Percentiles rank a stretch among this genome's conserved stretches.
Conservation (phyloP, 169 alveolate species). For the Plasmodium sp. region DNA sequence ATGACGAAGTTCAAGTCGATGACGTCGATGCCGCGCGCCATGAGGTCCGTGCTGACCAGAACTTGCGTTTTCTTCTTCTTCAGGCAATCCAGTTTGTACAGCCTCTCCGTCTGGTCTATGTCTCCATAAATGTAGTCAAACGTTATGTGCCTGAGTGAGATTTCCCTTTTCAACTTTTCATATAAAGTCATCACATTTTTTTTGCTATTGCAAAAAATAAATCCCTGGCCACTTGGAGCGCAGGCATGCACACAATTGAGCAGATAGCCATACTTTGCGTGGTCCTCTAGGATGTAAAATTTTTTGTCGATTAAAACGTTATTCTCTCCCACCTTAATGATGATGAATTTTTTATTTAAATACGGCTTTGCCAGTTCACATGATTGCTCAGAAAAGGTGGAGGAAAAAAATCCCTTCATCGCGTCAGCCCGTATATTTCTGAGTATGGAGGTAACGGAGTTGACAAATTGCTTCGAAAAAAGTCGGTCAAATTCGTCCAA, state of each 20-base stretch:
- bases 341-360: conserved; percentile 39
- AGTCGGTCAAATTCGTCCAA: conserved; percentile 69
- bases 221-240: conserved; percentile 88
- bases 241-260: neutral
- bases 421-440: conserved; percentile 51
- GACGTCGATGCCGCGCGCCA: conserved; percentile 99
- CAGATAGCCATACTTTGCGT: neutral
- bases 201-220: conserved; percentile 98
- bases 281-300: conserved; percentile 55
- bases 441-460: conserved; percentile 48
- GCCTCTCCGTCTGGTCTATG: conserved; percentile 97
- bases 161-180: conserved; percentile 93
- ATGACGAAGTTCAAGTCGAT: conserved; percentile 97
- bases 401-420: conserved; percentile 51
- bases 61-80: conserved; percentile 98
- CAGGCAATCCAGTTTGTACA: conserved; percentile 96
- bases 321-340: conserved; percentile 37
- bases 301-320: conserved; percentile 25
- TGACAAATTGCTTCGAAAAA: conserved; percentile 37
- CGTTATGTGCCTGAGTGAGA: neutral
- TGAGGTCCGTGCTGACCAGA: conserved; percentile 97
- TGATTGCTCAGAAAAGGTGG: conserved; percentile 38
- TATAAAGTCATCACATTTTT: conserved; percentile 95
- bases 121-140: conserved; percentile 98
- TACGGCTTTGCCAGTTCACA: conserved; percentile 21